Evolutionary conservation across 495 filamentous ascomycete genomes (phyloP), one percentile per base, ranked within the genome.

Genomic region (Penicillium chermesinum): DNA sequence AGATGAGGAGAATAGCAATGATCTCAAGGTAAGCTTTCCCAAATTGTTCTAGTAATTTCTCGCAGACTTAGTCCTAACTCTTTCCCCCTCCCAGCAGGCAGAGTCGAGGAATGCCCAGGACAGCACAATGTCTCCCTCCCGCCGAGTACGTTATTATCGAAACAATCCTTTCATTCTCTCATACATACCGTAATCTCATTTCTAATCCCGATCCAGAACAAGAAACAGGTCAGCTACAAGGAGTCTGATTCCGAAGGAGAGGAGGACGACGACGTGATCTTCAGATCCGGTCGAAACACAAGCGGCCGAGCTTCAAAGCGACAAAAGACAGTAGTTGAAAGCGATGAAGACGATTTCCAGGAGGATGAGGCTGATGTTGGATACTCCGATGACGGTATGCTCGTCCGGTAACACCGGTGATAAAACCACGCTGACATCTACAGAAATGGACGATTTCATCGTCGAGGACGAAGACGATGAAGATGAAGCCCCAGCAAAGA

Each of bases 381-480:
- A 15, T 76, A 76, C 6, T 73, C 74, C 19, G 80, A 85, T 17
- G 79, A 85, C 41, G 81, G 87, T 61, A 57, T 78, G 75, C 69
- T 10, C 7, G 20, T 9, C 32, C 2, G 39, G 13, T 16, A 13
- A n/a, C 34, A 12, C 32, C 27, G 16, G n/a, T 7, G 9, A 21
- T 2, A 7, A 12, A 30, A 19, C 15, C 1, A 22, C 15, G 27
- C 22, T 73, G 47, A 69, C 55, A 30, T 7, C 54, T 18, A 13
- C 51, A 84, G 86, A 89, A 48, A 81, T 90, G 75, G 88, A 84
- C 45, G 88, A 95, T 59, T 95, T 95, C 58, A 70, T 94, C 39
- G 90, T 88, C 16, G 65, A 78, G 7, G 88, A 90, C 37, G 89
- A 93, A 37, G 86, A 77, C 7, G 84, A 94, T 17, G 89, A 86